phyloP scores from a whole-genome alignment of 805 yeast species.

The Wickerhamomyces chaumierensis region DNA sequence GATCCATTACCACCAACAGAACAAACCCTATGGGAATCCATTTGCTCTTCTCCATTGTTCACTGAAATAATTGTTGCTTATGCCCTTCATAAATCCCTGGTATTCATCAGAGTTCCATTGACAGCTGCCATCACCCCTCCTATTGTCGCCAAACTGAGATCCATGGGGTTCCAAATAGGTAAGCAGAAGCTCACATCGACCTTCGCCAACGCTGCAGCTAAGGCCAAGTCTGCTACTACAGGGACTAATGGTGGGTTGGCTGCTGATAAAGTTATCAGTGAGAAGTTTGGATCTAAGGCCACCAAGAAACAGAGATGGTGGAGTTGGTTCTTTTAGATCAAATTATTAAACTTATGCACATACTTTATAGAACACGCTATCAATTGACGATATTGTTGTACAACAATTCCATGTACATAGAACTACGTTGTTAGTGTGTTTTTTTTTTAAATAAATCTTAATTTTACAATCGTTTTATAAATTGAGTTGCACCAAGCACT shows the following conservation, averaged over 20 bases:
- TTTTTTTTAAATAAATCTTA: too few relatives aligned
- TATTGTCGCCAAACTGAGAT: slow-evolving; percentile 50
- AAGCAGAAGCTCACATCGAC: slow-evolving; percentile 33
- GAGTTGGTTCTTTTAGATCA: slow-evolving; percentile 41
- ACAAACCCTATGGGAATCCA: slow-evolving; percentile 6
- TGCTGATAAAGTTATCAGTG: slow-evolving; percentile 23
- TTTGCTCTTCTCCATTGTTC: slow-evolving; percentile 35
- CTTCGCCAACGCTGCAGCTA: too few relatives aligned
- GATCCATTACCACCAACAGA: background rate
- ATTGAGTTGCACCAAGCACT: too few relatives aligned
- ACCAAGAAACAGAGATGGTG: slow-evolving; percentile 44
- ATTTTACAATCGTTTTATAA: too few relatives aligned
- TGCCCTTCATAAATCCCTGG: slow-evolving; percentile 81
- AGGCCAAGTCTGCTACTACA: slow-evolving; percentile 20
- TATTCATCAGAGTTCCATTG: slow-evolving; percentile 75
- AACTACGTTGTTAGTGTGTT: too few relatives aligned
- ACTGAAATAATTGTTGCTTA: slow-evolving; percentile 88
- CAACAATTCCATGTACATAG: background rate
- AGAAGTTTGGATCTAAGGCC: slow-evolving; percentile 44
- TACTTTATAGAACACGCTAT: too few relatives aligned
- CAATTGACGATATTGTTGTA: too few relatives aligned
- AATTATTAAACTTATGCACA: too few relatives aligned
- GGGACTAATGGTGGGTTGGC: slow-evolving; percentile 11
- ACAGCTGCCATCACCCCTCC: slow-evolving; percentile 89
- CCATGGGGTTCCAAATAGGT: slow-evolving; percentile 76